phyloP scores from a whole-genome alignment of 495 filamentous ascomycete species.

The Clohesyomyces aquaticus region DNA sequence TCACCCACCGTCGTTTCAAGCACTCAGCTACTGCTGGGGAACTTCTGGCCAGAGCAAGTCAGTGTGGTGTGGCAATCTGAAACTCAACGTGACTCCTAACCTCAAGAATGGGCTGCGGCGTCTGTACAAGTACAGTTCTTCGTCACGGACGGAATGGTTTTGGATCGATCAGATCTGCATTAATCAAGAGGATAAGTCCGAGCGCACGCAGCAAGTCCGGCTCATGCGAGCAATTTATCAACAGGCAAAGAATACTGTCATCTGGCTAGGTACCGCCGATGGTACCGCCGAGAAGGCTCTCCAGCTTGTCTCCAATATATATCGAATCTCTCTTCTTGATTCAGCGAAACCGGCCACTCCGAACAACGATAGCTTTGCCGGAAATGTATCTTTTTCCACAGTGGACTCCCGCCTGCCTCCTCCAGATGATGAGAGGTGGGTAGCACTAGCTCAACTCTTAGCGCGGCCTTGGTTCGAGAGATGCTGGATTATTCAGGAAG shows the following conservation, averaged over 20 bases:
- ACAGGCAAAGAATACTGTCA: constrained; percentile 20
- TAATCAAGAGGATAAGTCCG: constrained; percentile 5
- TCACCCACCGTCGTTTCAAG: constrained; percentile 10
- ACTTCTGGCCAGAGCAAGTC: not conserved
- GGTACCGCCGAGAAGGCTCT: not conserved
- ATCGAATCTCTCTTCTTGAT: not conserved
- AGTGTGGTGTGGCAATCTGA: not conserved
- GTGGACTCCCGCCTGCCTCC: no score
- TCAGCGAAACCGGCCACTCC: not conserved
- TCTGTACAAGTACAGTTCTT: constrained; percentile 5
- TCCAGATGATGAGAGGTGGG: no score
- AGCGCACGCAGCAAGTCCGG: constrained; percentile 12
- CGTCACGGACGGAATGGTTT: not conserved
- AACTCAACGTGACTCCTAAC: constrained; percentile 2
- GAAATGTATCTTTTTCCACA: no score
- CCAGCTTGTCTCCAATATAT: not conserved
- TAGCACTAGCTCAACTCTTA: not conserved
- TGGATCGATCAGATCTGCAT: constrained; percentile 23
- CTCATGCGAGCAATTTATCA: constrained; percentile 41
- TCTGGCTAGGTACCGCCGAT: constrained; percentile 38
- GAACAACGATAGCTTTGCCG: no score
- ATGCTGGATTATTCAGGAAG: constrained; percentile 10
- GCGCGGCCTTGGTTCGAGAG: constrained; percentile 4
- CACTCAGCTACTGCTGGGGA: constrained; percentile 18
- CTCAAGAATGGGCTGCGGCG: constrained; percentile 5